Conservation (phyloP, 306 rosid genomes). For the Lotus japonicus region DNA sequence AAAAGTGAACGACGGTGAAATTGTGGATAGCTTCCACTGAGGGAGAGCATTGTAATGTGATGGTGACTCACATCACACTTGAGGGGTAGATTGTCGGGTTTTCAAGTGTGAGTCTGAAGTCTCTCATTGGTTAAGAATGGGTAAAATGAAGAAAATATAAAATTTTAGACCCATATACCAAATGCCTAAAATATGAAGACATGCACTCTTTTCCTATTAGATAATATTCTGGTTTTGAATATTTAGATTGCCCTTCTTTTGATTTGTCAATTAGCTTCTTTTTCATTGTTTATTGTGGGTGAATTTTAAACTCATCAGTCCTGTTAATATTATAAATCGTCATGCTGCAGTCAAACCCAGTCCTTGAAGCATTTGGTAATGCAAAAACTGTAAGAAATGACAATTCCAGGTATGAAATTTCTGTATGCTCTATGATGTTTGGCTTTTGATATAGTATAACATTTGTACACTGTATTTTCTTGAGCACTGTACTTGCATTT, state of each 20-base stretch:
- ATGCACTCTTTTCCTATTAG: too few species aligned
- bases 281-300: not conserved
- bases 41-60: too few species aligned
- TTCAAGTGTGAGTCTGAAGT: too few species aligned
- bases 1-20: too few species aligned
- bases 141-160: too few species aligned
- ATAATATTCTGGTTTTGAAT: too few species aligned
- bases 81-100: too few species aligned
- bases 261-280: not conserved
- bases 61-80: too few species aligned
- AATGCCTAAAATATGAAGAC: too few species aligned
- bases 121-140: too few species aligned
- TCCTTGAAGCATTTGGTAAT: constrained; percentile 96
- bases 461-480: not conserved
- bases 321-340: constrained; percentile 13
- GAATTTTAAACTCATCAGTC: constrained; percentile 1
- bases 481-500: constrained; percentile 11
- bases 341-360: constrained; percentile 83
- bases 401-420: constrained; percentile 76
- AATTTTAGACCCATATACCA: too few species aligned
- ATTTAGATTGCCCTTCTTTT: constrained; percentile 8
- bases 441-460: constrained; percentile 2
- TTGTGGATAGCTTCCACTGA: too few species aligned
- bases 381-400: constrained; percentile 86
- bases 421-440: constrained; percentile 7